Evolutionary conservation across 2,329 filamentous ascomycete species (phyloP), one percentile per base, ranked within the genome.

Genomic region (Colletotrichum sp.): DNA sequence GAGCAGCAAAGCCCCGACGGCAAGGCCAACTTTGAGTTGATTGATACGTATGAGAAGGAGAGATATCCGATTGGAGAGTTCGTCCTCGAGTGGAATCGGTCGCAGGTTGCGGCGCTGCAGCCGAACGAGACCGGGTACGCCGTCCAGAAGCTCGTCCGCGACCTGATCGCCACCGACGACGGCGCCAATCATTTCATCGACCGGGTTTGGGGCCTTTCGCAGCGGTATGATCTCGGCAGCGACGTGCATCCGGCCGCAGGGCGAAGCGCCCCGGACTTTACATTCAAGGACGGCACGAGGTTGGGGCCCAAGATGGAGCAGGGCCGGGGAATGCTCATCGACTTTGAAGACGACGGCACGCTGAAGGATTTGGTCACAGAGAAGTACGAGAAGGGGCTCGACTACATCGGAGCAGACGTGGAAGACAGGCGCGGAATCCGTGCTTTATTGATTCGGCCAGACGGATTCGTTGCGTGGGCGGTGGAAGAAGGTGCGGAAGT

Each of bases 1-100:
- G 66, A 60, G 32, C 12, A 24, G 52, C 16, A 1, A 82, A 86
- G 0, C 85, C 86, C 1, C 75, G 89, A 5, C 75, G 79, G 26
- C 65, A 69, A 67, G 76, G 76, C 66, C 24, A 72, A 72, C 81
- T 91, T 3, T 15, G 55, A n/a, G 32, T 8, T 60, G 32, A 30
- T 68, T 26, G 83, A 87, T 55, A 88, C 85, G n/a, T 90, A 90
- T 78, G 85, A 88, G 70, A 73, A 75, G 1, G 89, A 91, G 76
- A 85, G 89, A 1, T 82, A 84, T 15, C 84, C 87, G 3, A 85
- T 90, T 52, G 88, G 87, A 6, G 76, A 68, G 6, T 75, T 72
- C 76, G 80, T 85, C 10, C 80, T 86, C 4, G 83, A 85, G 16
- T 85, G 83, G 84, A 83, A 84, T 60, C 82, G 84, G 26, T 83